These are phyloP conservation scores for Trypanosoma mega DNA, from an alignment of 208 protist species.

Conservation along the genomic window DNA sequence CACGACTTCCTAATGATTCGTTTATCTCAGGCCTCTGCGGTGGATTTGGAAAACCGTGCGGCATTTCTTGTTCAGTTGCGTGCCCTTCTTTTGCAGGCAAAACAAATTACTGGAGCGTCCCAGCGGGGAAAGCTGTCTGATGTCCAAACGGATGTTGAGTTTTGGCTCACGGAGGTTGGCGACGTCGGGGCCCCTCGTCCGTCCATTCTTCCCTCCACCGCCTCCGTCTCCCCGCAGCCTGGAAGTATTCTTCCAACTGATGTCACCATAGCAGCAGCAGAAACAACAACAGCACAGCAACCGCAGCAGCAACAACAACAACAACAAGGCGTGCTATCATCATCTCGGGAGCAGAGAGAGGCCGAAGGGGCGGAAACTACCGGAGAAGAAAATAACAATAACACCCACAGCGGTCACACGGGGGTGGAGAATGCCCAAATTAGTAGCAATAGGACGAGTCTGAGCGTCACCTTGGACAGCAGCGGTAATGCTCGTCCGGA, in stretches of 20 bases:
- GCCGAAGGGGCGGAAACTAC: not conserved
- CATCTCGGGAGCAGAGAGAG: too few species aligned
- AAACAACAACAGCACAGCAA: constrained; percentile 6
- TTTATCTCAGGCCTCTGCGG: constrained; percentile 24
- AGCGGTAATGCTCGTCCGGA: too few species aligned
- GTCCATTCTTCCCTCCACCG: constrained; percentile 32
- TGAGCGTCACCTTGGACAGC: too few species aligned
- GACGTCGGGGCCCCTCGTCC: constrained; percentile 31
- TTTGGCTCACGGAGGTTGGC: constrained; percentile 55
- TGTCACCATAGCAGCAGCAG: constrained; percentile 1
- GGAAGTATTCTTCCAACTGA: too few species aligned
- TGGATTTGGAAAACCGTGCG: constrained; percentile 66
- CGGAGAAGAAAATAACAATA: not conserved
- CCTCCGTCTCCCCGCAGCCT: too few species aligned
- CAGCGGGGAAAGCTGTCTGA: constrained; percentile 55
- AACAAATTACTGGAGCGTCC: constrained; percentile 33
- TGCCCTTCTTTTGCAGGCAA: constrained; percentile 60
- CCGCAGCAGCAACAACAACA: constrained; percentile 1
- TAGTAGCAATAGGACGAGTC: too few species aligned
- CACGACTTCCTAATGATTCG: too few species aligned
- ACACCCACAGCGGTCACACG: too few species aligned
- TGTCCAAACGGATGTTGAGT: constrained; percentile 40
- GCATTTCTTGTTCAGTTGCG: constrained; percentile 81
- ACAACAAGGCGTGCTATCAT: too few species aligned
- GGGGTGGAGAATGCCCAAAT: too few species aligned